Evolutionary conservation across 257 asterid species (phyloP), one percentile per base, ranked within the genome.

Genomic region (Leptodermis oblonga): DNA sequence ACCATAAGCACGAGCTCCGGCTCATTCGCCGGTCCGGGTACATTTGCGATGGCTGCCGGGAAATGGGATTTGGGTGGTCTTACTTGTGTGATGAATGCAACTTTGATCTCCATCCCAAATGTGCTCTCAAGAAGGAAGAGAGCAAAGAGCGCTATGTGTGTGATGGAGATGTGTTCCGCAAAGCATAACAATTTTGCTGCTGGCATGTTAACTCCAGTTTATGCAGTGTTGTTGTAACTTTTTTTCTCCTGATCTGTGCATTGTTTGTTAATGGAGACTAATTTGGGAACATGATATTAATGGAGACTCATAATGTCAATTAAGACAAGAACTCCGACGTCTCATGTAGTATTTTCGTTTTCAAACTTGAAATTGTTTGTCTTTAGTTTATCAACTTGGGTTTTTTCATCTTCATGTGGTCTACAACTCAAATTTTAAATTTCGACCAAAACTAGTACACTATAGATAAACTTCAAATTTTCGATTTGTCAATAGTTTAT

Each of bases 31-130:
- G 80, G 3, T 67, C 55, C 1, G 81, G 73, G 10, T 80, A 68
- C 34, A 58, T 30, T 0, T 80, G 84, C 39, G 70, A 74, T 13
- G 81, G 84, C 0, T 80, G 84, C 69, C 58, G 70, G 17, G 77
- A 76, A 39, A 69, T 54, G 67, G 84, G 84, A 5, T 68, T 64
- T 34, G 81, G 78, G 31, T 80, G 81, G 84, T 73, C 84, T 59
- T 80, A 76, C 25, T 31, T 68, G 1, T 80, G 81, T 58, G 31
- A 54, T 13, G 70, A 48, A 14, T 80, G 81, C 14, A 68, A 76
- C 31, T 76, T 69, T 7, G 84, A 77, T 23, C 78, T 80, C 36
- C 84, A 80, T 41, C 84, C 84, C n/a, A 80, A 76, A 59, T 80
- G 84, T 73, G 51, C 76, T 64, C 71, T 74, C 74, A 68, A 72